Evolutionary conservation across 2,329 filamentous ascomycete genomes (phyloP), one percentile per base, ranked within the genome.

Genomic region (Pseudogymnoascus sp.): DNA sequence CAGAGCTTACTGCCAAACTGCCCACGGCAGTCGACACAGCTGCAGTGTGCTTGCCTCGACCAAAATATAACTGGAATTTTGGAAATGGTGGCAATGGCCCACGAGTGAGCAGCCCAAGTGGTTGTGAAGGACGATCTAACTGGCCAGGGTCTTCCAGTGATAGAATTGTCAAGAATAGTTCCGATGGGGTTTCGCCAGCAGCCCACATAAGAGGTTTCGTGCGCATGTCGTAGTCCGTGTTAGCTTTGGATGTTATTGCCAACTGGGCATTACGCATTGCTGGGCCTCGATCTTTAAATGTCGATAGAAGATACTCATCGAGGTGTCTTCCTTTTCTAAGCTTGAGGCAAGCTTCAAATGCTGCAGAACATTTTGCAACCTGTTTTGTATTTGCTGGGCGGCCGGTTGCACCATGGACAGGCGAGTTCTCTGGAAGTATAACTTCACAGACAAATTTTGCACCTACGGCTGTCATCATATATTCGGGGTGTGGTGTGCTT

Each of bases 191-290:
- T 1, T 78, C 79, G 12, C 78, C 68, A 1, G 65, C 61, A 1
- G 75, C 74, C 94, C 94, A 99, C 1, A 91, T 75, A 0, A 79
- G 76, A 1, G 94, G 92, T 72, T 96, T 97, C 12, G 85, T 78
- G 2, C 83, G 83, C 89, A 96, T 95, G 0, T 76, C 74, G 72
- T 97, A 97, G 29, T 82, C 78, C 1, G 83, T 82, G 58, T 82
- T 86, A 70, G 89, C 91, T 70, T 91, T 92, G 25, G 85, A 85
- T 65, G 85, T 88, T n/a, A 97, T 80, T 0, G 92, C 92, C 4
- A 97, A 76, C 0, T 86, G 82, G 2, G 92, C 92, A 72, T 97
- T 97, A n/a, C 90, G 82, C 88, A 95, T 93, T 0, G 78, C 80
- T 3, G 91, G 92, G 0, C 94, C 78, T 39, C 81, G 79, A 70